Percentiles rank a stretch among this genome's conserved stretches.
These are phyloP conservation scores for Amanita pallidorosea DNA, from an alignment of 768 basidiomycete species.

Conservation along the genomic window DNA sequence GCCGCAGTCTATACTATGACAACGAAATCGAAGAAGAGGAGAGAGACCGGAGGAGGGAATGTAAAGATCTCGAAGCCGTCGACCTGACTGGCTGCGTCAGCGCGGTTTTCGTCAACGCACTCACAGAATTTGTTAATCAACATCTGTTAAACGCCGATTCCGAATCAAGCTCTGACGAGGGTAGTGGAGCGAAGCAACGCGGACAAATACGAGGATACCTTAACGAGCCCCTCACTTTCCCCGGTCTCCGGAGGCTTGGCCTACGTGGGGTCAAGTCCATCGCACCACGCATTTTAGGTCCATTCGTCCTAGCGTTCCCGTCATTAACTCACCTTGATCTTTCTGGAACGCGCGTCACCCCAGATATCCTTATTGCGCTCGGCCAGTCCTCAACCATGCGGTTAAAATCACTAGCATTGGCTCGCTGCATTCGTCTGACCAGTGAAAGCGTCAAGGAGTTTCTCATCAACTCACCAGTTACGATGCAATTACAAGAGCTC, in stretches of 20 bases:
- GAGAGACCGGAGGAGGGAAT: conserved; percentile 60
- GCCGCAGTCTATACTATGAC: conserved; percentile 41
- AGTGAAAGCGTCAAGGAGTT: conserved; percentile 69
- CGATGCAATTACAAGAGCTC: conserved; percentile 57
- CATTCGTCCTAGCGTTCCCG: conserved; percentile 76
- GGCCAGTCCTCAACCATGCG: conserved; percentile 53
- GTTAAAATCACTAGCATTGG: conserved; percentile 72
- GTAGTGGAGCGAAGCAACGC: conserved; percentile 23
- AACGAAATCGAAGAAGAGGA: conserved; percentile 65
- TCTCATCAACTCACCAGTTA: conserved; percentile 57
- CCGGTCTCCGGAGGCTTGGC: conserved; percentile 67
- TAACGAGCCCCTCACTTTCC: conserved; percentile 51
- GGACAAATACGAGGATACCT: conserved; percentile 21
- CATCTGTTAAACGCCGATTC: conserved; percentile 36
- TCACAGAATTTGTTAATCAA: conserved; percentile 71
- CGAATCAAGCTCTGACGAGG: conserved; percentile 31
- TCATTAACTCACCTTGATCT: conserved; percentile 85
- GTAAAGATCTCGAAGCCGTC: conserved; percentile 74
- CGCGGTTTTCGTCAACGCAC: conserved; percentile 76
- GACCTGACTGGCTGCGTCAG: conserved; percentile 96
- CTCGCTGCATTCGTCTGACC: conserved; percentile 77
- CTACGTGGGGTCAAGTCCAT: conserved; percentile 77
- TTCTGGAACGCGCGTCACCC: conserved; percentile 75
- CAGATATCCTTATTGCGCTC: conserved; percentile 63
- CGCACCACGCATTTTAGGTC: conserved; percentile 51